Conservation (phyloP, 73 alveolate species). For the Paramecium pentaurelia region DNA sequence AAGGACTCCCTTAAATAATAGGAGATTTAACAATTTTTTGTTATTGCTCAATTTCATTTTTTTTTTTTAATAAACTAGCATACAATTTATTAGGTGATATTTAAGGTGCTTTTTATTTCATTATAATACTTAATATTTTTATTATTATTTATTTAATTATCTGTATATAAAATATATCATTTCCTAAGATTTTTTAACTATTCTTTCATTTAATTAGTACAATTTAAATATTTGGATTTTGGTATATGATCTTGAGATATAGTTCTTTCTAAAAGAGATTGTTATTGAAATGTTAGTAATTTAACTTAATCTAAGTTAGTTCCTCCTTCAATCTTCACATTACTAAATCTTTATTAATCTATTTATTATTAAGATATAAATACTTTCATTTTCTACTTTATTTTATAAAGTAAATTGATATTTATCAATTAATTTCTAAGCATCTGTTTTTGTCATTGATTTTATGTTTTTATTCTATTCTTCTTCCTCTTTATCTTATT, state of each 20-base stretch:
- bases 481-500: not conserved
- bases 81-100: constrained; percentile 5
- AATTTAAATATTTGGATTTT: not conserved
- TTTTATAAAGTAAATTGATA: not conserved
- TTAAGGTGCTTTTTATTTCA: not conserved
- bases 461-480: not conserved
- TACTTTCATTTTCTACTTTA: not conserved
- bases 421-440: not conserved
- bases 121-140: not conserved
- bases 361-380: not conserved
- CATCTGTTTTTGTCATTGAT: not conserved
- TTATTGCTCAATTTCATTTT: not conserved
- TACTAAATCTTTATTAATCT: not conserved
- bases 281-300: not conserved
- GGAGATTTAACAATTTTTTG: not conserved
- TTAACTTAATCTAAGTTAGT: not conserved
- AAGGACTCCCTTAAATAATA: not conserved
- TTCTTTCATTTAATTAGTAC: not conserved
- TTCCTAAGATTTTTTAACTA: constrained; percentile 5
- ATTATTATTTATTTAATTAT: not conserved
- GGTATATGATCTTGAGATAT: not conserved
- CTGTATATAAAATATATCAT: not conserved
- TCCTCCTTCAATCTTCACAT: not conserved
- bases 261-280: not conserved
- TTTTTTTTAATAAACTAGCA: not conserved